Evolutionary conservation across 2,329 filamentous ascomycete genomes (phyloP).

Genomic region (Dactylellina drechsleri): DNA sequence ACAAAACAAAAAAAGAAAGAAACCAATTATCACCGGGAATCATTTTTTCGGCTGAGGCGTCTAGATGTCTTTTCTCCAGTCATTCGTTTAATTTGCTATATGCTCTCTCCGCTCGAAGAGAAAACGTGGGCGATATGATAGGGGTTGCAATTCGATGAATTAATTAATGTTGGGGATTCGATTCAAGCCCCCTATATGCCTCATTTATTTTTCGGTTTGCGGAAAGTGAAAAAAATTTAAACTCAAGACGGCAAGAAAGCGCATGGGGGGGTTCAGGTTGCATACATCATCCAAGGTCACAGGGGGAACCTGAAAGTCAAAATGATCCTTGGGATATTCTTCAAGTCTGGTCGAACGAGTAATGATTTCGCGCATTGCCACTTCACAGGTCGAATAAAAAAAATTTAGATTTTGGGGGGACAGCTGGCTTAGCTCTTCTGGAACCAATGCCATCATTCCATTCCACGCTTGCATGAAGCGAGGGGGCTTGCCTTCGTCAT

Average conservation of each 20-base stretch:
- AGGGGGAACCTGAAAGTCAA: conserved; percentile 24
- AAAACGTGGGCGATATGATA: conserved; percentile 2
- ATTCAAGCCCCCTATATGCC: conserved; percentile 3
- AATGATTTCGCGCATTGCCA: conserved; percentile 1
- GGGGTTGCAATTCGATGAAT: conserved; percentile 9
- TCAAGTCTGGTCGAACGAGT: neutral
- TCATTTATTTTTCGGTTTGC: neutral
- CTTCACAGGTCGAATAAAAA: conserved; percentile 13
- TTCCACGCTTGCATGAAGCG: conserved; percentile 37
- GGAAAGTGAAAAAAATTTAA: neutral
- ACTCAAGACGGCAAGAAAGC: neutral
- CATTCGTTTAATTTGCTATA: conserved; percentile 17
- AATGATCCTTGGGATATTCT: neutral
- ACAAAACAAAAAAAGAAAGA: conserved; percentile 1
- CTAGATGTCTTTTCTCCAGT: conserved; percentile 24
- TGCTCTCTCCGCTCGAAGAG: neutral
- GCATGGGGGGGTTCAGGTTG: neutral
- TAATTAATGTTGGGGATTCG: neutral
- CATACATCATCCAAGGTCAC: conserved; percentile 18
- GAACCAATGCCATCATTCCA: conserved; percentile 50
- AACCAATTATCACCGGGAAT: conserved; percentile 40
- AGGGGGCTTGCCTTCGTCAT: conserved; percentile 15
- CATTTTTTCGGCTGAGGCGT: conserved; percentile 15
- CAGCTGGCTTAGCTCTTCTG: conserved; percentile 31
- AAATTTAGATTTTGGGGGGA: conserved; percentile 17